Evolutionary conservation across 331 rosid species (phyloP).

Genomic region (Prunus yedoensis): DNA sequence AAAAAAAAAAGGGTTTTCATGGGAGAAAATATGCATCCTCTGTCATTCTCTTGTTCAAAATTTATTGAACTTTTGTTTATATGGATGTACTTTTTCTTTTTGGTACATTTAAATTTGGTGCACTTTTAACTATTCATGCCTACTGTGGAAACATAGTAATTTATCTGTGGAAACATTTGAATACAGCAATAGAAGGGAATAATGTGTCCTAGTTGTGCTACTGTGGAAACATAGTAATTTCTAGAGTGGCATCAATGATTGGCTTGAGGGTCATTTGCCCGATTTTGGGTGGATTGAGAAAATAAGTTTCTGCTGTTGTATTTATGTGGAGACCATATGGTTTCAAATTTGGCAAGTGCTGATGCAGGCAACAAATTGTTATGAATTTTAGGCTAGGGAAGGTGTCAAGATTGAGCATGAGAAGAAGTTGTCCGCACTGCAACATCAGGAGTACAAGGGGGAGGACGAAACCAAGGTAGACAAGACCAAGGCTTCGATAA

Average conservation of each 20-base stretch:
- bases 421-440: slow-evolving; percentile 73
- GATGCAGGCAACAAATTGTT: slow-evolving; percentile 26
- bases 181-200: neutral
- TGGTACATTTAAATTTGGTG: neutral
- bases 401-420: slow-evolving; percentile 88
- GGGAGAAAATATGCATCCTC: neutral
- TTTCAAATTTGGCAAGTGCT: slow-evolving; percentile 17
- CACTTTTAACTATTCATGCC: neutral
- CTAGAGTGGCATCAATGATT: neutral
- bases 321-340: slow-evolving; percentile 31
- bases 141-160: too few relatives aligned
- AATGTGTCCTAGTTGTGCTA: neutral
- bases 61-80: neutral
- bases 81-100: neutral
- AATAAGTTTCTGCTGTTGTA: slow-evolving; percentile 25
- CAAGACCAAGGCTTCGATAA: slow-evolving; percentile 89
- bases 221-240: neutral
- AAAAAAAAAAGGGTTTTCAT: neutral
- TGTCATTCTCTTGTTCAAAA: neutral
- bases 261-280: neutral
- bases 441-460: slow-evolving; percentile 92
- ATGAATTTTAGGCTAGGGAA: slow-evolving; percentile 73
- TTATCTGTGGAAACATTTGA: too few relatives aligned
- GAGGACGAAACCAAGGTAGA: slow-evolving; percentile 80
- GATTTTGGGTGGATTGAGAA: neutral